phyloP scores from a whole-genome alignment of 805 yeast genomes.

The Saturnispora gosingensis region DNA sequence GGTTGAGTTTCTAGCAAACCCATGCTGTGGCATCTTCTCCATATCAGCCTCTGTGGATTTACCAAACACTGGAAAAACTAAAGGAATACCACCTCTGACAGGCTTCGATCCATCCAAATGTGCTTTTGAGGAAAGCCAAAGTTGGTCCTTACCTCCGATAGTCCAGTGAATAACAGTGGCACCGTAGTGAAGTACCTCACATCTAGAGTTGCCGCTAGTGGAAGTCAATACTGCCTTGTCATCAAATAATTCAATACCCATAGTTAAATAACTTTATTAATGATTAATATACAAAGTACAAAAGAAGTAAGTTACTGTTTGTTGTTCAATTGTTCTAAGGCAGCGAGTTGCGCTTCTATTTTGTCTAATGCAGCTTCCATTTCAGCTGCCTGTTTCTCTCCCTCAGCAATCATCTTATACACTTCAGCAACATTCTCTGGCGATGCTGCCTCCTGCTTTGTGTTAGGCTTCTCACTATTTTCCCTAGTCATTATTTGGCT shows the following conservation, averaged over 20 bases:
- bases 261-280: slow-evolving; percentile 16
- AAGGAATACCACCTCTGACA: slow-evolving; percentile 94
- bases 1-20: slow-evolving; percentile 80
- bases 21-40: slow-evolving; percentile 81
- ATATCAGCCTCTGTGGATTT: slow-evolving; percentile 53
- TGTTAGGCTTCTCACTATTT: neutral
- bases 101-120: slow-evolving; percentile 86
- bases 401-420: slow-evolving; percentile 6
- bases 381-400: slow-evolving; percentile 20
- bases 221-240: slow-evolving; percentile 44
- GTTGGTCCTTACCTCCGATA: slow-evolving; percentile 60
- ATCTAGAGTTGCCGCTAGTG: slow-evolving; percentile 43
- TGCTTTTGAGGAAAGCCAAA: slow-evolving; percentile 76
- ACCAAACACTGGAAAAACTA: slow-evolving; percentile 93
- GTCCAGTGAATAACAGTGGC: slow-evolving; percentile 86
- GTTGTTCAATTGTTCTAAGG: slow-evolving; percentile 27
- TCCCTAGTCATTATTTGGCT: neutral
- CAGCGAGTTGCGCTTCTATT: slow-evolving; percentile 56
- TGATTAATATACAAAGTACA: neutral
- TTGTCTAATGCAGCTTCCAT: slow-evolving; percentile 58
- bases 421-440: slow-evolving; percentile 7
- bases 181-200: slow-evolving; percentile 73
- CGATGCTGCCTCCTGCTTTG: neutral
- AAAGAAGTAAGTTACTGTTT: neutral
- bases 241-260: slow-evolving; percentile 63